A percentile compares a stretch with the other conserved stretches of the same genome.
These are phyloP conservation scores for Neofusicoccum parvum DNA, from an alignment of 2,329 filamentous ascomycete species.

Conservation along the genomic window DNA sequence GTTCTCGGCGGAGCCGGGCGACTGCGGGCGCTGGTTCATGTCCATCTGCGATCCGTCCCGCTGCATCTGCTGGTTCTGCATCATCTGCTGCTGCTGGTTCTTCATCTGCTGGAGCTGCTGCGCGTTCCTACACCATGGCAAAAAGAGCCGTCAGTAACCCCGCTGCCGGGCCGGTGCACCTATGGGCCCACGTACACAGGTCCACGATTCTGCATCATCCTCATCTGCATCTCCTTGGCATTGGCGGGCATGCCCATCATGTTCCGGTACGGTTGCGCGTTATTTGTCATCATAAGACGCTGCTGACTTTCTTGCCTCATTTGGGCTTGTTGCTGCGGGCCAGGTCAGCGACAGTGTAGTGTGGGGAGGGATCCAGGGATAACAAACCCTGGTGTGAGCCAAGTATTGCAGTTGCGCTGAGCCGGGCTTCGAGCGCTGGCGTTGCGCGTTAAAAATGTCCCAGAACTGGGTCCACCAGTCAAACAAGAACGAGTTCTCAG, in stretches of 20 bases:
- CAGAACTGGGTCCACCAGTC: conserved; percentile 98
- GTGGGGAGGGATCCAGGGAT: neutral
- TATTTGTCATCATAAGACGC: conserved; percentile 73
- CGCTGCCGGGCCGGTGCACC: neutral
- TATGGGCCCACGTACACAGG: conserved; percentile 61
- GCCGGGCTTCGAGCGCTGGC: conserved; percentile 47
- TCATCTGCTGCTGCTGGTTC: conserved; percentile 56
- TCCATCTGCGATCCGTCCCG: conserved; percentile 86
- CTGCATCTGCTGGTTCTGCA: conserved; percentile 78
- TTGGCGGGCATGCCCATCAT: conserved; percentile 69
- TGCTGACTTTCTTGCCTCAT: conserved; percentile 73
- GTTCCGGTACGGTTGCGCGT: conserved; percentile 55
- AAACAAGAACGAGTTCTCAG: conserved; percentile 82
- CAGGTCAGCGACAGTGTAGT: conserved; percentile 22
- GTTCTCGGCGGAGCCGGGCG: conserved; percentile 81
- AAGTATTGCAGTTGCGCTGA: conserved; percentile 72
- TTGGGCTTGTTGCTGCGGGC: conserved; percentile 64
- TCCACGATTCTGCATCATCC: conserved; percentile 77
- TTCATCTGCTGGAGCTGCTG: conserved; percentile 67
- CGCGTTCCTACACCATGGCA: conserved; percentile 50
- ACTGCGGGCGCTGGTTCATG: conserved; percentile 74
- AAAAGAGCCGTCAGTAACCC: conserved; percentile 3
- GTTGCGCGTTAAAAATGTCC: conserved; percentile 89
- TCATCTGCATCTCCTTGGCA: conserved; percentile 63
- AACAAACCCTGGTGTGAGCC: conserved; percentile 75